Conservation (phyloP, 768 basidiomycete species). For the Pleurotus giganteus region DNA sequence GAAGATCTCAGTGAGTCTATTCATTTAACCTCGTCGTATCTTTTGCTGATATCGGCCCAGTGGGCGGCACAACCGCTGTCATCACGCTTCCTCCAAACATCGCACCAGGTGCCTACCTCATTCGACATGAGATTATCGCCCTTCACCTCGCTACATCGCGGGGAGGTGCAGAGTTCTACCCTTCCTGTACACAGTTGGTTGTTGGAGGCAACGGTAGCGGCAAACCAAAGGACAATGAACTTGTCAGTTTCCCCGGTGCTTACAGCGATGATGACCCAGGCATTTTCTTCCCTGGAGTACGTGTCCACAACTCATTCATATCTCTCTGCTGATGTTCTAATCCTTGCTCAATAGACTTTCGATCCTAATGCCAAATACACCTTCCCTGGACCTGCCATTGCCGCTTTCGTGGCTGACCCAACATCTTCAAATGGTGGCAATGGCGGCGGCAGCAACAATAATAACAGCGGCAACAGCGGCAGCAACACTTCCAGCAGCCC, state of each 20-base stretch:
- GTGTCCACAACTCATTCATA: constrained; percentile 4
- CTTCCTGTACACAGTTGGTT: constrained; percentile 60
- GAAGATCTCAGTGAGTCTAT: constrained; percentile 47
- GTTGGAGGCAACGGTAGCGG: constrained; percentile 56
- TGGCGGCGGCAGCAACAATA: constrained; percentile 6
- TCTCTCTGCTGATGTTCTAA: not conserved
- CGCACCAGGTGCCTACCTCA: constrained; percentile 67
- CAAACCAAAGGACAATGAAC: constrained; percentile 41
- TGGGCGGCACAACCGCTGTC: constrained; percentile 37
- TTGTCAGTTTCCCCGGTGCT: constrained; percentile 69
- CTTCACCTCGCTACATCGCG: constrained; percentile 58
- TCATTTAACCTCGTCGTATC: not conserved
- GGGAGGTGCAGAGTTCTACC: constrained; percentile 81
- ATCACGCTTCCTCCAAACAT: constrained; percentile 50
- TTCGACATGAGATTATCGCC: constrained; percentile 80
- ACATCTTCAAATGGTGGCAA: constrained; percentile 6
- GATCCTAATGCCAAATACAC: constrained; percentile 27
- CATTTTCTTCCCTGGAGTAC: constrained; percentile 55
- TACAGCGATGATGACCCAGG: constrained; percentile 72
- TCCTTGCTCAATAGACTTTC: constrained; percentile 33
- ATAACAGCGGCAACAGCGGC: not conserved
- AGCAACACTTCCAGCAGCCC: not conserved
- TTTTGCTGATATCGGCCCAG: constrained; percentile 21
- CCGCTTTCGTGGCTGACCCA: constrained; percentile 16
- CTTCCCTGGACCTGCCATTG: constrained; percentile 54